These are phyloP conservation scores for Cercospora nicotianae DNA, from an alignment of 2,329 filamentous ascomycete genomes.

Conservation along the genomic window DNA sequence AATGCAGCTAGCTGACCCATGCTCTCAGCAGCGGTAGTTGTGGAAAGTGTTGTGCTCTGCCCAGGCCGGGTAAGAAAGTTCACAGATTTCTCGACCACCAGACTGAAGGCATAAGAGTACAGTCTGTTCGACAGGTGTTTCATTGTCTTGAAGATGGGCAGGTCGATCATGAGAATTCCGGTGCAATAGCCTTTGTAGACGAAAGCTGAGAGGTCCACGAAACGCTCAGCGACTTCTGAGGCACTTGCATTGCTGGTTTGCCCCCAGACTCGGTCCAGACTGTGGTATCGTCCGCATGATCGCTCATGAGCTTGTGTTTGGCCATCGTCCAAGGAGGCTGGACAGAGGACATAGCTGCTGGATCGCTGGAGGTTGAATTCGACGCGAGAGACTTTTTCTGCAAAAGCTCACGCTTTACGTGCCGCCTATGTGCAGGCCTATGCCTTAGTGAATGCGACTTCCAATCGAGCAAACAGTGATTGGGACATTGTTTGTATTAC, in stretches of 20 bases:
- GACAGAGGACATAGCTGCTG: neutral
- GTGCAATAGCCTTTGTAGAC: constrained; percentile 20
- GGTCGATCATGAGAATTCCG: constrained; percentile 4
- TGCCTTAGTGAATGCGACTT: neutral
- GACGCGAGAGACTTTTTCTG: neutral
- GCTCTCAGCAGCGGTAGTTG: constrained; percentile 10
- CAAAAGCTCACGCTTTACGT: neutral
- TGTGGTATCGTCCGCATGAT: constrained; percentile 9
- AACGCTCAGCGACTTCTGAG: constrained; percentile 14
- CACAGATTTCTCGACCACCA: constrained; percentile 4
- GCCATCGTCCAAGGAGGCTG: constrained; percentile 6
- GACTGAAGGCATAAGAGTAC: constrained; percentile 16
- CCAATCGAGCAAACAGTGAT: neutral
- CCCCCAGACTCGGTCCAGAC: neutral
- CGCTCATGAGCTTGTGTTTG: neutral
- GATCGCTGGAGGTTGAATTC: neutral
- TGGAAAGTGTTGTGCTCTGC: constrained; percentile 11
- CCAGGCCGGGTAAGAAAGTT: constrained; percentile 11
- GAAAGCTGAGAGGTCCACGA: constrained; percentile 19
- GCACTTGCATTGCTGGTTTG: constrained; percentile 1
- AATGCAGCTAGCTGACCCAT: constrained; percentile 20
- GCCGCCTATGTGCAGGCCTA: neutral
- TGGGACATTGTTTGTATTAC: neutral
- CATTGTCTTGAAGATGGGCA: constrained; percentile 14
- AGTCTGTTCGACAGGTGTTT: constrained; percentile 11